A percentile compares a stretch with the other conserved stretches of the same genome.
Conservation (phyloP, 768 basidiomycete species). For the Agrocybe pediades region DNA sequence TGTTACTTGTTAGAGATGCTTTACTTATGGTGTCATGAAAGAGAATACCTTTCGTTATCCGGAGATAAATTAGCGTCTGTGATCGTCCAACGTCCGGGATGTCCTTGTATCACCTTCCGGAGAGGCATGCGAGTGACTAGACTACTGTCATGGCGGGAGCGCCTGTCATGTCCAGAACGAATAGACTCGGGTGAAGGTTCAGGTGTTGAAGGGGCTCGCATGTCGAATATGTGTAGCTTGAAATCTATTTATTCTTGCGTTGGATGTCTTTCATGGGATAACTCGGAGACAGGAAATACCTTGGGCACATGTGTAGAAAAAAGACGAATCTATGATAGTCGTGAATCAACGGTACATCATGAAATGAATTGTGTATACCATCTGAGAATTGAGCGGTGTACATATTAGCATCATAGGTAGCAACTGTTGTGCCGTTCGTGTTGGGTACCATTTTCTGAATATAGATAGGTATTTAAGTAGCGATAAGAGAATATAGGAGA, state of each 20-base stretch:
- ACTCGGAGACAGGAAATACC: constrained; percentile 40
- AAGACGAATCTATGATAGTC: constrained; percentile 66
- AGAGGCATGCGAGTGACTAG: constrained; percentile 47
- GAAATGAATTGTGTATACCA: constrained; percentile 38
- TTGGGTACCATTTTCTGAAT: constrained; percentile 75
- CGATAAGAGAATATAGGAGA: background rate
- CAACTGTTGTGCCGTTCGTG: constrained; percentile 77
- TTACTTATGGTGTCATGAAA: background rate
- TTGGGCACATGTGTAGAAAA: constrained; percentile 92
- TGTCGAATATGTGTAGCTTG: constrained; percentile 86
- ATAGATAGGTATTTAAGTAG: constrained; percentile 4
- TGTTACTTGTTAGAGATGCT: background rate
- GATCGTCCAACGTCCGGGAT: constrained; percentile 87
- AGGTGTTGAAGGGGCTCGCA: constrained; percentile 43
- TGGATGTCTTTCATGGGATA: background rate
- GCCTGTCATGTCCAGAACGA: constrained; percentile 16
- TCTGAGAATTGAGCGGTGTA: constrained; percentile 86
- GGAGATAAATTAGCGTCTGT: constrained; percentile 92
- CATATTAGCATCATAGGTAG: constrained; percentile 69
- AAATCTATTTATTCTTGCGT: constrained; percentile 59
- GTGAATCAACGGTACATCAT: constrained; percentile 2
- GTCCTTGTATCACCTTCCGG: constrained; percentile 70
- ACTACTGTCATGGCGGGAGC: constrained; percentile 20
- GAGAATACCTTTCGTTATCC: constrained; percentile 78
- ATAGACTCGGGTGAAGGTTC: constrained; percentile 19